These are phyloP conservation scores for Chaetomiaceae sp. DNA, from an alignment of 2,329 filamentous ascomycete genomes.

Conservation along the genomic window DNA sequence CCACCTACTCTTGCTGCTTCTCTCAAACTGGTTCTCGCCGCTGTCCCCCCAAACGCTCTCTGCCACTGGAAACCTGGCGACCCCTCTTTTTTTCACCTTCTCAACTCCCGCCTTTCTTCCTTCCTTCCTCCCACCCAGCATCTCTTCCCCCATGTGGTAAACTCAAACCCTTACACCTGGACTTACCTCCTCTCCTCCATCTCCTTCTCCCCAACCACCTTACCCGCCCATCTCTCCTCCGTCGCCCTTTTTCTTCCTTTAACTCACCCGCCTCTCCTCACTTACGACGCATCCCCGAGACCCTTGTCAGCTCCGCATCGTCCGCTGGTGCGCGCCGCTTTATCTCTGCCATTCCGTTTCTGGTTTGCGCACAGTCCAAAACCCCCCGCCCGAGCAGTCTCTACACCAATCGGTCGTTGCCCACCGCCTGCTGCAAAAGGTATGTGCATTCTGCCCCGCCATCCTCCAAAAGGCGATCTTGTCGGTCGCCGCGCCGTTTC, in stretches of 20 bases:
- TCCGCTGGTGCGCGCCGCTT: constrained; percentile 14
- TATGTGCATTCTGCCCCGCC: constrained; percentile 25
- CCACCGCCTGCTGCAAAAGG: constrained; percentile 24
- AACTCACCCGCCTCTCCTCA: background rate
- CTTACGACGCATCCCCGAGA: background rate
- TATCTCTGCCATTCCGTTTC: constrained; percentile 17
- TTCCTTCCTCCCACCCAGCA: constrained; percentile 19
- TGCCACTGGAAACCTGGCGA: constrained; percentile 13
- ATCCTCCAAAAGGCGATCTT: constrained; percentile 14
- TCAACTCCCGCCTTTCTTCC: constrained; percentile 1
- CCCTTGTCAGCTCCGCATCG: constrained; percentile 14
- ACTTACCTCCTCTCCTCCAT: constrained; percentile 1
- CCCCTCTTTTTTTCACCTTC: constrained; percentile 25
- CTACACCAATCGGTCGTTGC: constrained; percentile 20
- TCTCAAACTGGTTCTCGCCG: constrained; percentile 14
- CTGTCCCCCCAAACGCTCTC: constrained; percentile 16
- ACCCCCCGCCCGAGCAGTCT: constrained; percentile 10
- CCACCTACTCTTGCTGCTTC: constrained; percentile 12
- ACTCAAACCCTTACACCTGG: too few species aligned
- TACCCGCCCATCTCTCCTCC: too few species aligned
- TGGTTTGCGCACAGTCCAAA: constrained; percentile 7
- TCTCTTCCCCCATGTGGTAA: constrained; percentile 14
- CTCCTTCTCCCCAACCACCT: background rate
- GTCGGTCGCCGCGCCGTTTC: constrained; percentile 21
- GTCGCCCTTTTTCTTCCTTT: constrained; percentile 15